Evolutionary conservation across 257 asterid genomes (phyloP).

Genomic region (Solanum ahanhuiri): DNA sequence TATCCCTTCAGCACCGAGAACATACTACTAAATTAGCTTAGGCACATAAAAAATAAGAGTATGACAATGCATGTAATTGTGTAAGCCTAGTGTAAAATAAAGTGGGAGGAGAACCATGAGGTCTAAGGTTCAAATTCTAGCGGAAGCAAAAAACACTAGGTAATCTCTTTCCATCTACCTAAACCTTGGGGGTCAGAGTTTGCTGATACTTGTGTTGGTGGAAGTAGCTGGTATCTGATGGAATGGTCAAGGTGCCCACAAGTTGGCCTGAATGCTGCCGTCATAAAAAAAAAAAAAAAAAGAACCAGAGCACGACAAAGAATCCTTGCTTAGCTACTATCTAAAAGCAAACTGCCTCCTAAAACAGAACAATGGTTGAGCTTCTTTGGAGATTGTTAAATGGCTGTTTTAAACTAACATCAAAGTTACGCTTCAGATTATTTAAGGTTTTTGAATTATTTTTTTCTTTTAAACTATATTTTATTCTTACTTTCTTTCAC

Average conservation of each 20-base stretch:
- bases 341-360: not conserved
- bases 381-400: not conserved
- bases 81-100: not conserved
- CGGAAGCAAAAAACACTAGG: not conserved
- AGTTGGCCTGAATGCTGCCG: not conserved
- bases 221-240: not conserved
- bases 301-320: not conserved
- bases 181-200: not conserved
- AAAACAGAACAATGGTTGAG: not conserved
- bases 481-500: not conserved
- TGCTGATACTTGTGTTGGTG: not conserved
- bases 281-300: not conserved
- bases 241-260: not conserved
- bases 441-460: not conserved
- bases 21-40: not conserved
- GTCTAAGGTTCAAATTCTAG: not conserved
- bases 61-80: not conserved
- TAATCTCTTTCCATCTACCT: not conserved
- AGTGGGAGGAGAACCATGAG: not conserved
- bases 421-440: not conserved
- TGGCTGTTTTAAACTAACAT: not conserved
- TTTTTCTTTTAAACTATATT: not conserved
- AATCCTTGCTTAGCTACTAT: not conserved
- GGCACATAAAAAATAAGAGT: not conserved
- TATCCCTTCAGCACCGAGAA: not conserved